phyloP scores from a whole-genome alignment of 2,329 filamentous ascomycete genomes.

The Fusarium sterilihyphosum region DNA sequence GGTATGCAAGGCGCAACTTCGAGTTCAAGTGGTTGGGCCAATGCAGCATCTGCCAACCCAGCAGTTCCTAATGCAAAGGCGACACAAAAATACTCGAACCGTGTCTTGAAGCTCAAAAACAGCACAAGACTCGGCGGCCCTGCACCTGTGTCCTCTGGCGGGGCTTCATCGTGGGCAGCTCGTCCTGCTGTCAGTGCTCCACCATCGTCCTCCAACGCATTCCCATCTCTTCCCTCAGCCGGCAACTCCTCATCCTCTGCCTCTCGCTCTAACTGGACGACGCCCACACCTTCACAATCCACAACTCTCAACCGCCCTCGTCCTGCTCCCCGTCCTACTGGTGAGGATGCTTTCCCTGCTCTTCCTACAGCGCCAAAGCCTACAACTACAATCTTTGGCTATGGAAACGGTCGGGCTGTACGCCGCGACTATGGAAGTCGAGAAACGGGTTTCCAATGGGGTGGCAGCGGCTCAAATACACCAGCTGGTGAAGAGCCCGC shows the following conservation, averaged over 20 bases:
- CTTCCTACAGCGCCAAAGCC: conserved; percentile 81
- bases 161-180: conserved; percentile 36
- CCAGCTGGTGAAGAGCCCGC: conserved; percentile 43
- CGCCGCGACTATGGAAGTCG: conserved; percentile 61
- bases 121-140: conserved; percentile 59
- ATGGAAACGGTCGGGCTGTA: conserved; percentile 63
- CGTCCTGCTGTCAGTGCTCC: conserved; percentile 29
- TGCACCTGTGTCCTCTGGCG: conserved; percentile 39
- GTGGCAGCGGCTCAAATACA: conserved; percentile 39
- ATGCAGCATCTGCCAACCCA: conserved; percentile 68
- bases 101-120: conserved; percentile 68
- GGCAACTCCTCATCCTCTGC: conserved; percentile 37
- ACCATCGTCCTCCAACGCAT: conserved; percentile 49
- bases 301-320: conserved; percentile 31
- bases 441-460: conserved; percentile 66
- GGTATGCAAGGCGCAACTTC: conserved; percentile 72
- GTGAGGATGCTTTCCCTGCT: conserved; percentile 79
- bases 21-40: conserved; percentile 67
- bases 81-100: conserved; percentile 60
- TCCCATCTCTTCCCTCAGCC: conserved; percentile 54
- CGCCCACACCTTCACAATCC: conserved; percentile 38
- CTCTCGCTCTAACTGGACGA: conserved; percentile 46
- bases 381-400: conserved; percentile 69
- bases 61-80: conserved; percentile 51
- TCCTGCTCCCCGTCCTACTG: conserved; percentile 40